Percentiles rank a stretch among this genome's conserved stretches.
Conservation (phyloP, 148 eudicot species). For the Pharnaceum exiguum region DNA sequence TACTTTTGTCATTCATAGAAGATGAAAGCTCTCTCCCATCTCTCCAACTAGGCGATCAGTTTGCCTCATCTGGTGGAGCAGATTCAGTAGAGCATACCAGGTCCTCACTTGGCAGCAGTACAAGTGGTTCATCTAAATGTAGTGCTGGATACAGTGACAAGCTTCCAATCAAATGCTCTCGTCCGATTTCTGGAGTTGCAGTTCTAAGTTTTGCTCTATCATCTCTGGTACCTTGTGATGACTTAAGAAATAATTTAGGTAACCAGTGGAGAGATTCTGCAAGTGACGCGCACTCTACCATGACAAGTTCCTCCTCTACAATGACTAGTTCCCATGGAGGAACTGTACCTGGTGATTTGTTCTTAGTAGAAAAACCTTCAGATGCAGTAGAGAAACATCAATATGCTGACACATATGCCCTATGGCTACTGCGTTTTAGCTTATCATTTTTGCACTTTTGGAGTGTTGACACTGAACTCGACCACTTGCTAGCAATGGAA, state of each 20-base stretch:
- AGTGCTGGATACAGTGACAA: slow-evolving; percentile 30
- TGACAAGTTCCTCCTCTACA: slow-evolving; percentile 15
- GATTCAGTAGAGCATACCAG: slow-evolving; percentile 21
- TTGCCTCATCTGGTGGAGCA: slow-evolving; percentile 22
- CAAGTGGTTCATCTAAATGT: slow-evolving; percentile 24
- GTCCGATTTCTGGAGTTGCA: slow-evolving; percentile 81
- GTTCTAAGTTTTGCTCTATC: slow-evolving; percentile 71
- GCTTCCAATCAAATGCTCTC: slow-evolving; percentile 59
- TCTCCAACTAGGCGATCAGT: slow-evolving; percentile 26
- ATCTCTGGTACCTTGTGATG: slow-evolving; percentile 49
- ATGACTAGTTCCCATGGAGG: slow-evolving; percentile 17
- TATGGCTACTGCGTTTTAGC: slow-evolving; percentile 62
- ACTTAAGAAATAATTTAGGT: slow-evolving; percentile 19
- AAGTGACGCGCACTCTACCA: slow-evolving; percentile 15
- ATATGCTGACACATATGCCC: slow-evolving; percentile 31
- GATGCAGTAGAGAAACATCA: slow-evolving; percentile 25
- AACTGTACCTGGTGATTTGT: slow-evolving; percentile 22
- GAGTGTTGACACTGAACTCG: slow-evolving; percentile 75
- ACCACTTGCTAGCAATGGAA: slow-evolving; percentile 58
- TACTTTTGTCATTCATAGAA: slow-evolving; percentile 43
- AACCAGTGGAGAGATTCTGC: slow-evolving; percentile 20
- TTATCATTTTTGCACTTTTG: slow-evolving; percentile 88
- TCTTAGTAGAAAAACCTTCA: slow-evolving; percentile 22
- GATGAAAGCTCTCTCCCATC: slow-evolving; percentile 37
- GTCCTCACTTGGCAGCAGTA: slow-evolving; percentile 23